Conservation (phyloP, 768 basidiomycete genomes). For the Mycena chlorophos region DNA sequence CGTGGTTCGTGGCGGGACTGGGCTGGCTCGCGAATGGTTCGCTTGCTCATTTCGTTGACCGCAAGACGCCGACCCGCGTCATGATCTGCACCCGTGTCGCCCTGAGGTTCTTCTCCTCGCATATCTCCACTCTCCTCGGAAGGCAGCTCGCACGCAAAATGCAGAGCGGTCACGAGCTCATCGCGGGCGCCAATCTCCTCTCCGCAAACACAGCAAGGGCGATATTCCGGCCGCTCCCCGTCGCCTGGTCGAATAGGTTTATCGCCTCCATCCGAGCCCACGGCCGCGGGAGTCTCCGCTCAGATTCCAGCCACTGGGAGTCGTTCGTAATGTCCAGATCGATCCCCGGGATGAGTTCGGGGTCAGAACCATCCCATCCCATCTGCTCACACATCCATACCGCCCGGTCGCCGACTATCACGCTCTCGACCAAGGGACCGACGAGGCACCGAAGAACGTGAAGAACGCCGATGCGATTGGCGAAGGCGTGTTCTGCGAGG, state of each 20-base stretch:
- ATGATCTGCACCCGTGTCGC: not conserved
- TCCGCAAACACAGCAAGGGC: too few relatives aligned
- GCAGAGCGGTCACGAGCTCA: too few relatives aligned
- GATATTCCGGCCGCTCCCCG: conserved; percentile 72
- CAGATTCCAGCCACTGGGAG: not conserved
- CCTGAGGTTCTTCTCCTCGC: too few relatives aligned
- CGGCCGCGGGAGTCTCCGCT: too few relatives aligned
- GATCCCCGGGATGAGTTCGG: too few relatives aligned
- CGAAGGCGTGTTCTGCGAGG: conserved; percentile 26
- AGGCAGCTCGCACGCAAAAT: not conserved
- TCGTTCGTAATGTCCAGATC: not conserved
- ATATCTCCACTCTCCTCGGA: not conserved
- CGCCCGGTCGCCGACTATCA: conserved; percentile 63
- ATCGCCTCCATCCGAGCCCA: conserved; percentile 50
- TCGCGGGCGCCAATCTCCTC: too few relatives aligned
- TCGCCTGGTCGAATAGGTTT: conserved; percentile 72
- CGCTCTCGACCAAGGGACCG: conserved; percentile 66
- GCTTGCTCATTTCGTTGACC: not conserved
- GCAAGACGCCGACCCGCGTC: too few relatives aligned
- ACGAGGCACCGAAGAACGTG: conserved; percentile 68
- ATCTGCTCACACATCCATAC: conserved; percentile 54
- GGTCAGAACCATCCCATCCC: too few relatives aligned
- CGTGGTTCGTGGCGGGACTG: too few relatives aligned
- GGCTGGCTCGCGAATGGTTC: not conserved
- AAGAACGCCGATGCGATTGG: conserved; percentile 50